A percentile compares a stretch with the other conserved stretches of the same genome.
Conservation (phyloP, 805 yeast species). For the Lipomyces yamanashiensis region DNA sequence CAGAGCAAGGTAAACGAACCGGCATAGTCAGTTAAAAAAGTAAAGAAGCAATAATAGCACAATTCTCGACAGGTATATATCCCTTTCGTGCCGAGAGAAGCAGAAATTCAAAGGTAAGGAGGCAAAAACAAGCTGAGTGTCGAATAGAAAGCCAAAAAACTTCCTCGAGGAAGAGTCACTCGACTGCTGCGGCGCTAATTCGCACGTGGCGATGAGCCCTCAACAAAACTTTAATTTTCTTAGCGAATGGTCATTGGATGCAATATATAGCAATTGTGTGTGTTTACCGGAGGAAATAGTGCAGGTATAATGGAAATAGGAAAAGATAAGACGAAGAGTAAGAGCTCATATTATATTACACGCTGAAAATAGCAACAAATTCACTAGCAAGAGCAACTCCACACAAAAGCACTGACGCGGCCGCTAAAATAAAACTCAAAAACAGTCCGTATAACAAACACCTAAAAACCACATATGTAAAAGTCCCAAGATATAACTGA, state of each 20-base stretch:
- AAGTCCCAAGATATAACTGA: not conserved
- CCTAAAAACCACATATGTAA: not conserved
- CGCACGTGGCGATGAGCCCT: not conserved
- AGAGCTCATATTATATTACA: too few relatives aligned
- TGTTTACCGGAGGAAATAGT: too few relatives aligned
- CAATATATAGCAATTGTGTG: too few relatives aligned
- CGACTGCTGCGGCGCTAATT: slow-evolving; percentile 1
- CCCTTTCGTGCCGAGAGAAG: not conserved
- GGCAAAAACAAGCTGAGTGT: not conserved
- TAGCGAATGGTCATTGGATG: too few relatives aligned
- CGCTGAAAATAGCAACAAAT: too few relatives aligned
- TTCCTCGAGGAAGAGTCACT: slow-evolving; percentile 16
- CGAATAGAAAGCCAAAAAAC: not conserved
- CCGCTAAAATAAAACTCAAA: too few relatives aligned
- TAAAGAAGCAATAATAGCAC: not conserved
- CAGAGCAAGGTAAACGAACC: slow-evolving; percentile 4
- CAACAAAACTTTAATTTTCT: too few relatives aligned
- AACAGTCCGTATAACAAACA: too few relatives aligned
- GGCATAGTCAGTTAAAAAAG: slow-evolving; percentile 7
- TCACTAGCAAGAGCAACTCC: too few relatives aligned
- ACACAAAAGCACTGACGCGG: too few relatives aligned
- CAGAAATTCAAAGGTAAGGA: not conserved
- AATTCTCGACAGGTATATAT: not conserved
- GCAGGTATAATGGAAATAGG: too few relatives aligned
- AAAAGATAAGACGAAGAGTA: too few relatives aligned